Evolutionary conservation across 331 rosid genomes (phyloP), one percentile per base, ranked within the genome.

Genomic region (Quercus tomentella): DNA sequence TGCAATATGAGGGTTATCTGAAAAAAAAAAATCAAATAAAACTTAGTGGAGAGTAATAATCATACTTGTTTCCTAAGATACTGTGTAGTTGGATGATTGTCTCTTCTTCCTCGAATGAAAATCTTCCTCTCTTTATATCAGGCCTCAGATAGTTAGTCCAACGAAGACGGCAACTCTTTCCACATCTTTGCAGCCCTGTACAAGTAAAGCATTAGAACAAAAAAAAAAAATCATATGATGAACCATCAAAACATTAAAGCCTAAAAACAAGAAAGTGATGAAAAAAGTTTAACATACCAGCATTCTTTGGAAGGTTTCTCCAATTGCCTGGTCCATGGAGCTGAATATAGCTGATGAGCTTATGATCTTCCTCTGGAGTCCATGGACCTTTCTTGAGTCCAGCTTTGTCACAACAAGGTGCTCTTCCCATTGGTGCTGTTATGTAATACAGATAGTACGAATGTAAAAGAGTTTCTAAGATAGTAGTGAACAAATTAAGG

Each of bases 331-430:
- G 89, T 22, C 99, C 98, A 79, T 91, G 91, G 76, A 68, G 75
- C 18, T 90, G 92, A 56, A 95, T 86, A 70, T 80, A 86, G 76
- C 76, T 79, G 75, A 72, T 57, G 69, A 94, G 97, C 82, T 82
- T 56, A 15, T 66, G 89, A 84, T 94, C 98, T 84, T 94, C 98
- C 79, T 94, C 98, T 0, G 94, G 84, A 0, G 97, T 94, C 98
- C 98, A 94, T 57, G 98, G 97, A 83, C 98, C 98, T 81, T 90
- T 94, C 73, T 91, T 94, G 66, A 94, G 96, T 7, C 94, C 98
- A 81, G 68, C 86, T 52, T 91, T 91, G 66, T 93, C 97, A 76
- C 96, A 95, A 76, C 98, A 95, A 81, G 98, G 99, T 80, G 97
- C 85, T 90, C 99, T 93, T 78, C 98, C 99, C 99, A 95, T 93